phyloP scores from a whole-genome alignment of 2,329 filamentous ascomycete species.

The Fusarium fujikuroi region DNA sequence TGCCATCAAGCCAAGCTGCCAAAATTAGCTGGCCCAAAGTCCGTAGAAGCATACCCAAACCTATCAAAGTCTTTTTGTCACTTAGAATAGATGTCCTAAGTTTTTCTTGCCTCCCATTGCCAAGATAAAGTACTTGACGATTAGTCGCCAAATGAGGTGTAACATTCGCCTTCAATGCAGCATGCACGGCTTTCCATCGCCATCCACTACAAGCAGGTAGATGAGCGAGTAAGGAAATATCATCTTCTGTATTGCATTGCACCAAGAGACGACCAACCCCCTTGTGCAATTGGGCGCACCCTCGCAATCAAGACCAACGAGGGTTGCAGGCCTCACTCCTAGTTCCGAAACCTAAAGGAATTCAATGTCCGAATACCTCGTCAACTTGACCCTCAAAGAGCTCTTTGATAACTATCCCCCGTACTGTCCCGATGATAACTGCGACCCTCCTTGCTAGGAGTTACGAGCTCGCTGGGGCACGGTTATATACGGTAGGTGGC shows the following conservation, averaged over 20 bases:
- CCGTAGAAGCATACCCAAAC: neutral
- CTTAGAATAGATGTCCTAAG: neutral
- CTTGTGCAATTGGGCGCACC: neutral
- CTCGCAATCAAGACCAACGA: conserved; percentile 9
- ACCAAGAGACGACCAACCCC: neutral
- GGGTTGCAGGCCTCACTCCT: conserved; percentile 16
- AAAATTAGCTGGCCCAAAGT: neutral
- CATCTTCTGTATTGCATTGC: neutral
- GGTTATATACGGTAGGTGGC: conserved; percentile 23
- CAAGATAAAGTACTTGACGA: conserved; percentile 29
- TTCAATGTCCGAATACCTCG: conserved; percentile 30
- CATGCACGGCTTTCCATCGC: conserved; percentile 1
- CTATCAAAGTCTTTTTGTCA: neutral
- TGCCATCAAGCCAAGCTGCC: neutral
- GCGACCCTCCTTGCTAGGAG: neutral
- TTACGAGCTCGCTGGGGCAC: conserved; percentile 10
- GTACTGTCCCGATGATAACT: conserved; percentile 32
- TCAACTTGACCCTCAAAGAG: neutral
- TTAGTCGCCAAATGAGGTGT: conserved; percentile 29
- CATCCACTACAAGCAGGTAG: conserved; percentile 12
- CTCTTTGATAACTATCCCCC: conserved; percentile 20
- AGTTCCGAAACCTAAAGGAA: conserved; percentile 28
- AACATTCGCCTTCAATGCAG: neutral
- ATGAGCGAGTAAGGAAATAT: conserved; percentile 7
- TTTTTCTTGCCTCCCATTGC: neutral